A percentile compares a stretch with the other conserved stretches of the same genome.
These are phyloP conservation scores for Xylaria grammica DNA, from an alignment of 495 filamentous ascomycete species.

Conservation along the genomic window DNA sequence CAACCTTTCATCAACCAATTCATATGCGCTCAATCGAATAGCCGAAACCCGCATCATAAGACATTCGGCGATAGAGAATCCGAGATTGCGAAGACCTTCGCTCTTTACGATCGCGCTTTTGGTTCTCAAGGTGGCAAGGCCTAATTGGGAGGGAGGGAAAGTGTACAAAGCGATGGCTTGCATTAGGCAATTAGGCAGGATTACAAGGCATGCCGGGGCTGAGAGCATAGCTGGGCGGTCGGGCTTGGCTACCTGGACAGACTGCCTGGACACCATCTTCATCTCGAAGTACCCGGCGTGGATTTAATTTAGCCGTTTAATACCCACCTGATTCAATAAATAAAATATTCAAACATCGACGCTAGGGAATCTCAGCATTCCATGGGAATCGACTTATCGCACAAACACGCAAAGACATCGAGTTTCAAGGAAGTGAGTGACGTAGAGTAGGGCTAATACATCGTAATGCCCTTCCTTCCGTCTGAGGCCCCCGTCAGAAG, in stretches of 20 bases:
- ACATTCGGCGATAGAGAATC: background rate
- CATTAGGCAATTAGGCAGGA: too few relatives aligned
- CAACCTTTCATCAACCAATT: conserved; percentile 7
- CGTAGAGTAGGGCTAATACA: background rate
- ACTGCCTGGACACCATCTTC: background rate
- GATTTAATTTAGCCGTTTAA: too few relatives aligned
- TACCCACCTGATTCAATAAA: too few relatives aligned
- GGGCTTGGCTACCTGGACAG: background rate
- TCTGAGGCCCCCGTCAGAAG: background rate
- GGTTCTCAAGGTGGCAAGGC: background rate
- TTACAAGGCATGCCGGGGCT: background rate
- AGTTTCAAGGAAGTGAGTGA: background rate
- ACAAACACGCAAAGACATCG: background rate
- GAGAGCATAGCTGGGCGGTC: background rate
- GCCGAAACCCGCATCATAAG: background rate
- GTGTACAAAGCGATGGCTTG: background rate
- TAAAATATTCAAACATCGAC: too few relatives aligned
- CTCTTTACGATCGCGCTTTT: conserved; percentile 3
- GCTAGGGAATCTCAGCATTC: background rate
- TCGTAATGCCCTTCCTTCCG: background rate
- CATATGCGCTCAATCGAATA: background rate
- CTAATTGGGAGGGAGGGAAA: background rate
- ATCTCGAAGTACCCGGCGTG: too few relatives aligned
- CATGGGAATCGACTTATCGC: background rate
- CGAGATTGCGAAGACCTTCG: background rate